Evolutionary conservation across 768 basidiomycete species (phyloP), one percentile per base, ranked within the genome.

Genomic region (Amanita muscaria): DNA sequence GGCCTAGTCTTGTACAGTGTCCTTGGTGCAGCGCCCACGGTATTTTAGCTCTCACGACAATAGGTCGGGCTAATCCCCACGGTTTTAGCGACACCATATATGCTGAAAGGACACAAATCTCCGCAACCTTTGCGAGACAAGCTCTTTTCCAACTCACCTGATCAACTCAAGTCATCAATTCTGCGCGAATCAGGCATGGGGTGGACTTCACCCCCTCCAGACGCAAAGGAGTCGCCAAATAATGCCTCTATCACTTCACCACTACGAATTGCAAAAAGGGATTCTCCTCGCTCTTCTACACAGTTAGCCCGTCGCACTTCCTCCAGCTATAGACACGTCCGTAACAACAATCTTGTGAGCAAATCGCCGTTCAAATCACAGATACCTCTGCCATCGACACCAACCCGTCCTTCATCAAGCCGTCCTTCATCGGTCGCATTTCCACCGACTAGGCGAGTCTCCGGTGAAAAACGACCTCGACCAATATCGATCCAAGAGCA

Each of bases 341-440:
- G 73, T 54, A 80, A 68, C 53, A 86, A 80, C 59, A 80, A 83
- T 57, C 79, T 89, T 45, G 88, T 91, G 14, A 80, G 83, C 22
- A 88, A 88, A 53, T 91, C 88, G 9, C 88, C 88, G 8, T 91
- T 91, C 68, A 85, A 83, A 54, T 76, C 76, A 2, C 76, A 79
- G 49, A 68, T 76, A 19, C 70, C 77, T 38, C 67, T 70, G n/a
- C 68, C 76, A 24, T 61, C 72, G 3, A 63, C 71, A n/a, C 60
- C 68, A 15, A 51, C 64, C 23, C 53, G 64, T 30, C 55, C 61
- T 10, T 51, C 54, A 19, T 52, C 64, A n/a, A n/a, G n/a, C 23
- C 53, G 64, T 30, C 55, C 61, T 10, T 51, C 54, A 19, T 52
- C 64, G 10, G 53, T 67, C 25, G 45, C 58, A 1, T 64, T 65